Evolutionary conservation across 2,329 filamentous ascomycete genomes (phyloP).

Genomic region (Paracorniculantispora psalliotae): DNA sequence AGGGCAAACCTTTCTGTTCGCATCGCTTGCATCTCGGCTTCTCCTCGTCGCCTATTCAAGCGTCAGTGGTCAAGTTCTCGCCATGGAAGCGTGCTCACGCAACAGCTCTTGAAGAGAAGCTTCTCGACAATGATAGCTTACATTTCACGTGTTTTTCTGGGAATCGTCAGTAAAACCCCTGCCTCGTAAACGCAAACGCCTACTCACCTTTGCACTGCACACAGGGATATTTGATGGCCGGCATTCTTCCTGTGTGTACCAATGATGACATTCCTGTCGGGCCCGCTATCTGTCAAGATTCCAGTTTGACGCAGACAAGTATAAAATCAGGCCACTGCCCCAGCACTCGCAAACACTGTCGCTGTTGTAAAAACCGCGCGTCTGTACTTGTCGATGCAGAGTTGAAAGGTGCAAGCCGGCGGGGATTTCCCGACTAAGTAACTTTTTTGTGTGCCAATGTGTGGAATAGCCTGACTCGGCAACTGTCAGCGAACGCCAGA

Average conservation of each 20-base stretch:
- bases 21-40: conserved; percentile 33
- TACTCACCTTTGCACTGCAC: conserved; percentile 22
- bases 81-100: background rate
- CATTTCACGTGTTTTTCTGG: conserved; percentile 24
- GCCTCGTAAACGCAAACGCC: background rate
- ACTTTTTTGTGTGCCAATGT: background rate
- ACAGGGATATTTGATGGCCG: conserved; percentile 20
- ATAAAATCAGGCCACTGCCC: background rate
- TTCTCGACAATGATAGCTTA: conserved; percentile 9
- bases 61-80: background rate
- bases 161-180: conserved; percentile 7
- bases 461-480: background rate
- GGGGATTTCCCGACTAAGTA: conserved; percentile 12
- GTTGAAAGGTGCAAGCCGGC: conserved; percentile 3
- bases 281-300: background rate
- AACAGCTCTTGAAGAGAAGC: background rate
- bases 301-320: background rate
- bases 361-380: background rate
- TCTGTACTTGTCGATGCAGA: background rate
- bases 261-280: background rate
- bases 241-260: conserved; percentile 15
- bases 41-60: conserved; percentile 32
- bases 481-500: background rate
- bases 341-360: background rate
- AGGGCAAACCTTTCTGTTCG: conserved; percentile 27